Base-by-base conservation (phyloP, 306 rosid genomes). In the Cyamopsis tetragonoloba region DNA sequence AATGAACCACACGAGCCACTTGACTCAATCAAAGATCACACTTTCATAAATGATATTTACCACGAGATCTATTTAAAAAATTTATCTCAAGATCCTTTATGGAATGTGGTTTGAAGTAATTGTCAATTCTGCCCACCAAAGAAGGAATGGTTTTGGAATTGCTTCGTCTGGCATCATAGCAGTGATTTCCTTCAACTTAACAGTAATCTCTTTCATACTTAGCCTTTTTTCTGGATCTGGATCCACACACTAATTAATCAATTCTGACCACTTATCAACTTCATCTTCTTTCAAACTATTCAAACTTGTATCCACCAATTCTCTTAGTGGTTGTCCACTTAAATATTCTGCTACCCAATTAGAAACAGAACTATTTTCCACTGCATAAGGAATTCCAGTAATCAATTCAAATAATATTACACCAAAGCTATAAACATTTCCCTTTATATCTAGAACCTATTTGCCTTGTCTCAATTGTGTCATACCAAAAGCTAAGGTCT, bases 41-140 rank as follows among this genome's bases (percentile, higher is more conserved):
- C n/a, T n/a, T n/a, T n/a, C n/a, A n/a, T n/a, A n/a, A n/a, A n/a
- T n/a, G n/a, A n/a, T n/a, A n/a, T n/a, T n/a, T n/a, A n/a, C n/a
- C n/a, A n/a, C n/a, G n/a, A n/a, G n/a, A n/a, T n/a, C n/a, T n/a
- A n/a, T n/a, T n/a, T n/a, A n/a, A n/a, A n/a, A n/a, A n/a, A n/a
- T n/a, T n/a, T n/a, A n/a, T n/a, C n/a, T n/a, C n/a, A n/a, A n/a
- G n/a, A n/a, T n/a, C n/a, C n/a, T n/a, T n/a, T 22, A 63, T 34
- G 41, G 82, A 56, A 39, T 42, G 19, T 88, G 89, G 4, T 88
- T 7, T 27, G 96, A 84, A 77, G 81, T 53, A 24, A 93, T 93
- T 79, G 89, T 97, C 20, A 89, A 80, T 71, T 93, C 98, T 31
- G 97, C 97, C 98, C 98, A 93, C 98, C 98, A 93, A 54, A 93